phyloP scores from a whole-genome alignment of 805 yeast genomes.

The Pichia paraexigua region DNA sequence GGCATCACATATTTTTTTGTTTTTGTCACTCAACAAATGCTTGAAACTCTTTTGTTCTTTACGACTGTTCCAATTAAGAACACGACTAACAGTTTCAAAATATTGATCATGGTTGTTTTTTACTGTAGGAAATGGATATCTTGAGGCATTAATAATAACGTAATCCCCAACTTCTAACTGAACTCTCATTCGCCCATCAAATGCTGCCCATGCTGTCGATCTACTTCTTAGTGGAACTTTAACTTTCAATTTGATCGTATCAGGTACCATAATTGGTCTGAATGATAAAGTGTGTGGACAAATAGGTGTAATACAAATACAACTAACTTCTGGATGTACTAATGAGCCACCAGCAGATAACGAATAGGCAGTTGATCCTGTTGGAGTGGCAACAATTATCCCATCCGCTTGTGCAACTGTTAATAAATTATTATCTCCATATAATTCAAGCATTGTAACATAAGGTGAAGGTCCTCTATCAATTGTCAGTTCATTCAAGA shows the following conservation, averaged over 20 bases:
- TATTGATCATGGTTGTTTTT: constrained; percentile 65
- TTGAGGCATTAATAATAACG: constrained; percentile 75
- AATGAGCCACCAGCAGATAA: constrained; percentile 92
- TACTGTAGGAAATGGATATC: constrained; percentile 92
- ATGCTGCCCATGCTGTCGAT: constrained; percentile 93
- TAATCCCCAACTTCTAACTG: constrained; percentile 80
- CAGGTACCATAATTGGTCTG: constrained; percentile 87
- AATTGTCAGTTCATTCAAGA: constrained; percentile 80
- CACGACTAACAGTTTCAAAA: constrained; percentile 76
- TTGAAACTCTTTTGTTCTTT: constrained; percentile 80
- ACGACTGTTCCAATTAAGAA: constrained; percentile 89
- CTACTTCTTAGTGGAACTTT: constrained; percentile 74
- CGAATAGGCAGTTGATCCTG: constrained; percentile 95
- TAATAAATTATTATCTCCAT: constrained; percentile 76
- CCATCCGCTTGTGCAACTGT: constrained; percentile 96
- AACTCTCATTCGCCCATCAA: constrained; percentile 85
- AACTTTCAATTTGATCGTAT: constrained; percentile 78
- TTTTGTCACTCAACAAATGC: constrained; percentile 50
- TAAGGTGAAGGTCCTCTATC: constrained; percentile 94
- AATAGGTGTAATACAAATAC: constrained; percentile 88
- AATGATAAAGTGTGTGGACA: constrained; percentile 94
- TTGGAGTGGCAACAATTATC: constrained; percentile 84
- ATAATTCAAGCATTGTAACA: constrained; percentile 81
- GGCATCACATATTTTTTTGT: constrained; percentile 28
- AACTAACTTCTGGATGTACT: constrained; percentile 90